Percentiles rank a stretch among this genome's conserved stretches.
Conservation (phyloP, 148 eudicot species). For the Limonium bicolor region DNA sequence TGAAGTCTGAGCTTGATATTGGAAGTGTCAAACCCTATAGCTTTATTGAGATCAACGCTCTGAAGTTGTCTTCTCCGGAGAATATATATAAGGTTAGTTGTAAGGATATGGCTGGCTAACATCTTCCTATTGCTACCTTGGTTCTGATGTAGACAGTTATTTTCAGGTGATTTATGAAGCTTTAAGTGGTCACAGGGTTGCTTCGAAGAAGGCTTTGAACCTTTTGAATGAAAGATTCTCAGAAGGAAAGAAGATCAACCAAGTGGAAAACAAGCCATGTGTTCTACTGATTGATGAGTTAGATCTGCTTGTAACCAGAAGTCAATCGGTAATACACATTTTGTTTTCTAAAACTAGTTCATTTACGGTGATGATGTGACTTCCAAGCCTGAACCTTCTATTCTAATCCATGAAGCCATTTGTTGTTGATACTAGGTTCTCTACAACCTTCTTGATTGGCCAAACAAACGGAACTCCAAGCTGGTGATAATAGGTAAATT, state of each 20-base stretch:
- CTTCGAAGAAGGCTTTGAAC: conserved; percentile 93
- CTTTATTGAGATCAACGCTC: conserved; percentile 85
- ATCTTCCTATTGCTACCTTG: neutral
- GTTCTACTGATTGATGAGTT: conserved; percentile 90
- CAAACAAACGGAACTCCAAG: conserved; percentile 89
- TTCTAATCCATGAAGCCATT: neutral
- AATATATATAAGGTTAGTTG: conserved; percentile 66
- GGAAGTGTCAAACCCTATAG: conserved; percentile 70
- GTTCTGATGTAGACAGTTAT: conserved; percentile 7
- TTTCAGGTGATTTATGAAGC: conserved; percentile 94
- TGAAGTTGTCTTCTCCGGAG: conserved; percentile 90
- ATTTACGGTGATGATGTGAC: neutral
- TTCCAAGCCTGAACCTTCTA: neutral
- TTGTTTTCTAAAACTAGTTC: too few relatives aligned
- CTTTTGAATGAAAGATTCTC: conserved; percentile 73
- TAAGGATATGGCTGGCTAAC: conserved; percentile 1
- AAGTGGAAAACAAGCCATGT: conserved; percentile 73
- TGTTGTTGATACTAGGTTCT: conserved; percentile 46
- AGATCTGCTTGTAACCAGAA: conserved; percentile 93
- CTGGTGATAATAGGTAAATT: conserved; percentile 73
- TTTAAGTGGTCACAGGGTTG: conserved; percentile 73
- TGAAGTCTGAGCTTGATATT: conserved; percentile 80
- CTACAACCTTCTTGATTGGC: conserved; percentile 99
- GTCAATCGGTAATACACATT: conserved; percentile 91
- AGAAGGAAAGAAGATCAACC: conserved; percentile 47